Base-by-base conservation (phyloP, 2,329 filamentous ascomycete genomes). In the Lithohypha guttulata region DNA sequence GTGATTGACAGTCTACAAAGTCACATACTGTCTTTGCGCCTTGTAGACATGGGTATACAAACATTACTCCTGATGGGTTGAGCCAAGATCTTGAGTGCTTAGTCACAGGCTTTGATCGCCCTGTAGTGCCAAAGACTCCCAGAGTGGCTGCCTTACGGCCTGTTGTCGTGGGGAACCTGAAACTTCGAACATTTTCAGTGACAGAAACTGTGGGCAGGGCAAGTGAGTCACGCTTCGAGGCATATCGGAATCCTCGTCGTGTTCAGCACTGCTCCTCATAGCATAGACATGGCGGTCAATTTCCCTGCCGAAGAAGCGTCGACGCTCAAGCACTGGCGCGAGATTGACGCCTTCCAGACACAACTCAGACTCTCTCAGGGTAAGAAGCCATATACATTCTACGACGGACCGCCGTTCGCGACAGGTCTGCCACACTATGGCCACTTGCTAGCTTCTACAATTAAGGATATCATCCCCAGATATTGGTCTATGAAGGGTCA, bases 401-500 rank as follows among this genome's bases (percentile, higher is more conserved):
- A 95, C 67, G 84, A 89, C 71, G 84, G 84, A 7, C 79, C 79
- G 31, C 78, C 79, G 3, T 83, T 83, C 55, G 77, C 51, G 31
- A 52, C 50, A 25, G 69, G 70, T 11, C 63, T 71, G 38, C 71
- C 72, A 15, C 75, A 78, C 56, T 75, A 79, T 51, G 71, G 76
- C 38, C 84, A 89, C 61, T 65, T 89, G 28, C 70, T 89, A 47
- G 81, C 85, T 26, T 91, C 84, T 14, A 93, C 85, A 39, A 91
- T 93, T 66, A 93, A 93, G 62, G 85, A 93, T 58, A 87, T 91
- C 46, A 89, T 93, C 50, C 84, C 85, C 2, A 71, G 85, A 49
- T 93, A 93, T 62, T 93, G 85, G 84, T 84, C 84, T 36, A 91
- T 91, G 84, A 87, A 87, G 58, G 85, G 85, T 17, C 83, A 77